Conservation (phyloP, 2,329 filamentous ascomycete species). For the Lecanicillium sp. region DNA sequence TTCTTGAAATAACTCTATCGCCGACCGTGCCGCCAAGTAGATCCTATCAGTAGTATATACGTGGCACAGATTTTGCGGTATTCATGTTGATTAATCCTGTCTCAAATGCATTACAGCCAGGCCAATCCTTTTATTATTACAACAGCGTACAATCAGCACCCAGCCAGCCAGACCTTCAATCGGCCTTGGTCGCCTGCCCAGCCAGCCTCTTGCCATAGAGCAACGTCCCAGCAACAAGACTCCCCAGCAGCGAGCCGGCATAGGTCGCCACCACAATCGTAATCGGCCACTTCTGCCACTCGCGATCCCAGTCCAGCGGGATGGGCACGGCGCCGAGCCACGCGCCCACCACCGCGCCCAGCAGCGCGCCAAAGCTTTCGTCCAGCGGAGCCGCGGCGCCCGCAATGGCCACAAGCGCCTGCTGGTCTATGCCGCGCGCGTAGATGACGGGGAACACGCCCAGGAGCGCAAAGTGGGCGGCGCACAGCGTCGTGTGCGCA, state of each 20-base stretch:
- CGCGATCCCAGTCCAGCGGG: slow-evolving; percentile 95
- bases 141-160: too few relatives aligned
- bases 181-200: slow-evolving; percentile 17
- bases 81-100: too few relatives aligned
- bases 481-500: slow-evolving; percentile 69
- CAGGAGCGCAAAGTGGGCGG: slow-evolving; percentile 74
- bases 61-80: too few relatives aligned
- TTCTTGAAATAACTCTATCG: too few relatives aligned
- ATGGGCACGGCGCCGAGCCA: slow-evolving; percentile 95
- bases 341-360: slow-evolving; percentile 73
- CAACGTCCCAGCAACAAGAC: slow-evolving; percentile 48
- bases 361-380: slow-evolving; percentile 71
- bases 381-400: slow-evolving; percentile 67
- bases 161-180: slow-evolving; percentile 13
- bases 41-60: too few relatives aligned
- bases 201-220: slow-evolving; percentile 37
- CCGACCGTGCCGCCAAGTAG: too few relatives aligned
- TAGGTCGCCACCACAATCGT: slow-evolving; percentile 83
- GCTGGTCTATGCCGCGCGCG: slow-evolving; percentile 67
- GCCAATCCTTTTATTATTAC: too few relatives aligned
- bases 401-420: slow-evolving; percentile 63
- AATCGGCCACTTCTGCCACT: slow-evolving; percentile 97
- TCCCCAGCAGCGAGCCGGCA: slow-evolving; percentile 66
- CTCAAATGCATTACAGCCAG: too few relatives aligned
- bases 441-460: slow-evolving; percentile 76